phyloP scores from a whole-genome alignment of 208 protist species.

The Trypanosoma boissoni region DNA sequence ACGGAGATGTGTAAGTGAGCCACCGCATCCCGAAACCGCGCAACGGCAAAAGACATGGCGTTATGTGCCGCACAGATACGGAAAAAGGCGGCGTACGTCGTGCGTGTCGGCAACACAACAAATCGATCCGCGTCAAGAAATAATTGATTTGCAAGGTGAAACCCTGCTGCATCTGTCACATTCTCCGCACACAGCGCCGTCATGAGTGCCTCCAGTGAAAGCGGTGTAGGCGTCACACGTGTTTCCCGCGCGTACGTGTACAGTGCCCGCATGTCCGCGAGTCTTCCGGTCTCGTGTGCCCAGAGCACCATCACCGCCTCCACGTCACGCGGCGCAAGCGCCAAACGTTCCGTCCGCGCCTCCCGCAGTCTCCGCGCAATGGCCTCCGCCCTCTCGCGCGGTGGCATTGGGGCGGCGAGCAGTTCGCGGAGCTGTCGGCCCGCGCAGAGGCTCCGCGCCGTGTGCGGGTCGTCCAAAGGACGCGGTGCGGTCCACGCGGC shows the following conservation, averaged over 20 bases:
- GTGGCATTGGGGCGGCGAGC: constrained; percentile 54
- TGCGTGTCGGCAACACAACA: constrained; percentile 75
- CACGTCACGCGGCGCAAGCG: constrained; percentile 48
- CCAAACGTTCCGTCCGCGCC: constrained; percentile 44
- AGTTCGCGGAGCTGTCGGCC: constrained; percentile 71
- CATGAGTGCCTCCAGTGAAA: constrained; percentile 79
- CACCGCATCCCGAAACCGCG: constrained; percentile 64
- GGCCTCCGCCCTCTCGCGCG: constrained; percentile 51
- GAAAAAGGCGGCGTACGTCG: constrained; percentile 83
- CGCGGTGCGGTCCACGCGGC: constrained; percentile 14
- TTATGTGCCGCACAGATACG: constrained; percentile 67
- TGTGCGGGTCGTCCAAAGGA: constrained; percentile 41
- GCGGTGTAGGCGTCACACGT: constrained; percentile 66
- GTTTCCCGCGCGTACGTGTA: constrained; percentile 63
- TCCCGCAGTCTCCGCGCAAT: constrained; percentile 39
- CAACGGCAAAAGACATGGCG: constrained; percentile 72
- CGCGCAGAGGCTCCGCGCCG: constrained; percentile 66
- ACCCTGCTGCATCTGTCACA: constrained; percentile 29
- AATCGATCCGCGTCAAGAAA: constrained; percentile 78
- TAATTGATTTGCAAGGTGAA: constrained; percentile 72
- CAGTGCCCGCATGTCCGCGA: constrained; percentile 63
- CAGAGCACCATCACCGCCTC: constrained; percentile 69
- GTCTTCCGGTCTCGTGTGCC: no score
- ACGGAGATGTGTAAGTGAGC: constrained; percentile 54
- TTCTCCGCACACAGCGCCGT: constrained; percentile 39